Conservation (phyloP, 306 rosid species). For the Calophaca sinica region DNA sequence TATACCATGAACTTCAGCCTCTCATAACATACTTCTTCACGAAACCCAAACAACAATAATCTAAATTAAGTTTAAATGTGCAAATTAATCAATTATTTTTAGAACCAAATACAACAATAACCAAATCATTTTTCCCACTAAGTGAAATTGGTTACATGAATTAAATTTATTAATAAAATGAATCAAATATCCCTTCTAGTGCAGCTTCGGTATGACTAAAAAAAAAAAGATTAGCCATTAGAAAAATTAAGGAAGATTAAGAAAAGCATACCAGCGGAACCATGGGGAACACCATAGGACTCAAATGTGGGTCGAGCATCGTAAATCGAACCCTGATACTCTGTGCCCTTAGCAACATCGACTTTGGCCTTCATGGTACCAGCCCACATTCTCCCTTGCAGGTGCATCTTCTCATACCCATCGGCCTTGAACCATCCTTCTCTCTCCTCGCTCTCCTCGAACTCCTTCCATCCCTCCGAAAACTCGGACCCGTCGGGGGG, state of each 20-base stretch:
- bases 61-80: neutral
- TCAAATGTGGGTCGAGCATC: constrained; percentile 80
- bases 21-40: neutral
- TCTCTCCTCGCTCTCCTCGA: constrained; percentile 64
- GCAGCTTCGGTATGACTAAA: too few species aligned
- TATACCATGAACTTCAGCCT: neutral
- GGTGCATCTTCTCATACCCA: constrained; percentile 73
- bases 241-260: neutral
- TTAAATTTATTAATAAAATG: too few species aligned
- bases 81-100: neutral
- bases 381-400: constrained; percentile 89
- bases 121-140: neutral
- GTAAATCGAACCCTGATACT: constrained; percentile 80
- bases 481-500: constrained; percentile 70
- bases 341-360: constrained; percentile 58
- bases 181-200: too few species aligned
- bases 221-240: too few species aligned
- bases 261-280: constrained; percentile 65
- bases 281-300: constrained; percentile 89
- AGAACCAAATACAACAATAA: neutral
- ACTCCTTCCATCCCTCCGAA: constrained; percentile 67
- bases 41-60: too few species aligned
- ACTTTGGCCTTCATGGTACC: constrained; percentile 60
- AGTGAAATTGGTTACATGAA: neutral
- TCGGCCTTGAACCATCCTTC: constrained; percentile 83